These are phyloP conservation scores for Hagleromyces aurorensis DNA, from an alignment of 805 yeast species.

Conservation along the genomic window DNA sequence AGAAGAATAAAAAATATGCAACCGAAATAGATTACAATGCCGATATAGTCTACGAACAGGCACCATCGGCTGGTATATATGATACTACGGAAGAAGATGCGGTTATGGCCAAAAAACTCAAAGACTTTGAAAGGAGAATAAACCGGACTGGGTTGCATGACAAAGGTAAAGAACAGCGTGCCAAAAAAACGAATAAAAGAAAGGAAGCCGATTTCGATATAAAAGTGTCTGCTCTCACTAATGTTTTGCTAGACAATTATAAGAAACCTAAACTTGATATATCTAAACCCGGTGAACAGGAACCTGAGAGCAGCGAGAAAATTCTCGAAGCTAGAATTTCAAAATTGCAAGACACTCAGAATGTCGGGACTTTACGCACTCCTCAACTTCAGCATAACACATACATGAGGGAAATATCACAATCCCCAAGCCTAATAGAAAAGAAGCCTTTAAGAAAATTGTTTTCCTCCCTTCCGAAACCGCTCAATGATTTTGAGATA, in stretches of 20 bases:
- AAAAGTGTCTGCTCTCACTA: slow-evolving; percentile 10
- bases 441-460: slow-evolving; percentile 10
- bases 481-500: slow-evolving; percentile 42
- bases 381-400: neutral
- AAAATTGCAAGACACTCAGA: slow-evolving; percentile 11
- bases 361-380: slow-evolving; percentile 6
- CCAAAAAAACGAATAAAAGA: slow-evolving; percentile 1
- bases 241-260: slow-evolving; percentile 12
- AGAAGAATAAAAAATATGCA: slow-evolving; percentile 44
- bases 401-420: slow-evolving; percentile 7
- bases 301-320: slow-evolving; percentile 11
- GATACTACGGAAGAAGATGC: slow-evolving; percentile 55
- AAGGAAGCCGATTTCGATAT: neutral
- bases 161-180: slow-evolving; percentile 22
- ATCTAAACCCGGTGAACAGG: slow-evolving; percentile 31
- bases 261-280: slow-evolving; percentile 25
- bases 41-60: slow-evolving; percentile 72
- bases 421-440: slow-evolving; percentile 4
- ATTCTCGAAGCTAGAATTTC: slow-evolving; percentile 28
- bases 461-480: slow-evolving; percentile 33
- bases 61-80: slow-evolving; percentile 59
- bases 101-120: slow-evolving; percentile 33
- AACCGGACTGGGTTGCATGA: slow-evolving; percentile 38
- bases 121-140: slow-evolving; percentile 38
- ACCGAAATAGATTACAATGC: slow-evolving; percentile 74